phyloP scores from a whole-genome alignment of 352 stramenopile genomes.

The Aphanomyces astaci region DNA sequence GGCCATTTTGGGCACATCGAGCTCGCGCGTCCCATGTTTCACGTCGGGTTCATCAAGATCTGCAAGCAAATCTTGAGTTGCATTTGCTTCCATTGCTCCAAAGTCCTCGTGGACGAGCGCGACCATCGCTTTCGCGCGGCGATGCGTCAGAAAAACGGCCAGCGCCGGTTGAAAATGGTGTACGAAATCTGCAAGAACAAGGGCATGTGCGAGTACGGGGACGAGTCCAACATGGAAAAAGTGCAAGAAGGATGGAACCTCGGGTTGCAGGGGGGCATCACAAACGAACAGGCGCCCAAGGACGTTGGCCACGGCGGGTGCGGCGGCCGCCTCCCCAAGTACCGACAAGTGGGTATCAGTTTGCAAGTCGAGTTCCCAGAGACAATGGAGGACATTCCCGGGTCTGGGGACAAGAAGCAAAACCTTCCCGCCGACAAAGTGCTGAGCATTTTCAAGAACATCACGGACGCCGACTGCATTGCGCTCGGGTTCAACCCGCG shows the following conservation, averaged over 20 bases:
- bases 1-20: conserved; percentile 99
- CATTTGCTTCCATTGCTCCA: conserved; percentile 97
- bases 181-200: conserved; percentile 92
- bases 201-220: conserved; percentile 79
- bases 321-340: conserved; percentile 89
- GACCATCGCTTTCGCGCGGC: conserved; percentile 69
- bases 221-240: conserved; percentile 83
- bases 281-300: conserved; percentile 77
- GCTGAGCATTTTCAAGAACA: conserved; percentile 96
- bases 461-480: conserved; percentile 95
- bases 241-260: conserved; percentile 84
- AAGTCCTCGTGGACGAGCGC: conserved; percentile 89
- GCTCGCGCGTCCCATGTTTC: conserved; percentile 94
- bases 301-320: conserved; percentile 76
- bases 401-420: conserved; percentile 95
- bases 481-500: conserved; percentile 92
- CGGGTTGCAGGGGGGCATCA: conserved; percentile 67
- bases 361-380: conserved; percentile 94
- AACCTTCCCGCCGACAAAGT: conserved; percentile 92
- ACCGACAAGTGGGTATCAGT: conserved; percentile 92
- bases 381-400: conserved; percentile 90
- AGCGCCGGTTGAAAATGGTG: conserved; percentile 89
- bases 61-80: conserved; percentile 90
- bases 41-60: conserved; percentile 96
- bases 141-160: conserved; percentile 85